Evolutionary conservation across 208 protist species (phyloP), one percentile per base, ranked within the genome.

Genomic region (Trichomonas vaginalis): DNA sequence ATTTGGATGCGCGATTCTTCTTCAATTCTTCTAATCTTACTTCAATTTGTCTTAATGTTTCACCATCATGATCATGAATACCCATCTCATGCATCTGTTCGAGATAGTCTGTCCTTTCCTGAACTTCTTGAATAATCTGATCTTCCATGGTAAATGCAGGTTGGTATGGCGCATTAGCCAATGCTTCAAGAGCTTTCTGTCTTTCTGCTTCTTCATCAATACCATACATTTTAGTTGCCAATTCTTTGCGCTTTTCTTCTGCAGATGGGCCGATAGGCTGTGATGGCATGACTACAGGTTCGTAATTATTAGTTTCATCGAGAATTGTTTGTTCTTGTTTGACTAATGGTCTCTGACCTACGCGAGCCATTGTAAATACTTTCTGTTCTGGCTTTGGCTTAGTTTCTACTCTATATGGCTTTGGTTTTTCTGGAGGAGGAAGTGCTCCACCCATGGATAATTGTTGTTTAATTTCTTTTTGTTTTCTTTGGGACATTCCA

Each of bases 401-500:
- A 17, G 37, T 92, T 0, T 56, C 12, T 17, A n/a, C 15, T 51
- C 51, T 92, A 32, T 92, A 92, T n/a, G 45, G 40, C 37, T 92
- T 92, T n/a, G 86, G 86, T 51, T 92, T 92, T 51, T 48, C 45
- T 51, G 40, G 86, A 0, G 17, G 42, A 15, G 86, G 86, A 92
- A 92, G 86, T 15, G 45, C 4, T 56, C 86, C 86, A 51, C 45
- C n/a, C 6, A 14, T 45, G 48, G 48, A 45, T 9, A 92, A 51
- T 47, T 92, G 86, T 47, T 35, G 4, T 48, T 48, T 48, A 0
- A 92, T 35, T 10, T 92, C 86, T 56, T 92, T 92, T 47, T 92
- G 86, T 39, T 92, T 92, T 51, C 86, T 48, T 92, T 92, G 40
- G 39, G 86, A 92, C 86, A 92, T 92, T 51, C 86, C 86, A 92